phyloP scores from a whole-genome alignment of 257 asterid species.

The Solanum corneliomulleri region DNA sequence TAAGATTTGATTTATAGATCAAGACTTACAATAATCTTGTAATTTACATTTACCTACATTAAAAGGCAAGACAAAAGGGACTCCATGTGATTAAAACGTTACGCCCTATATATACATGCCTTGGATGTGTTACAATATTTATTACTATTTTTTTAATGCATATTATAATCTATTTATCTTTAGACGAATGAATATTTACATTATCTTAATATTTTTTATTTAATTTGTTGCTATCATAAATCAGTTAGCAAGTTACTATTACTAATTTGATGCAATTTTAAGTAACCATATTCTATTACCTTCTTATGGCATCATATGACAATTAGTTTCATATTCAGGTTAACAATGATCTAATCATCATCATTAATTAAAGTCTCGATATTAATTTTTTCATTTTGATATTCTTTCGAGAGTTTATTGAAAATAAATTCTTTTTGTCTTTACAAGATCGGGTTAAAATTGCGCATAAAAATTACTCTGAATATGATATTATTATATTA shows the following conservation, averaged over 20 bases:
- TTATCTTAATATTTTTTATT: neutral
- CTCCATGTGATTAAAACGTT: neutral
- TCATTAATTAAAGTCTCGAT: neutral
- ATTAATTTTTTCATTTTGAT: neutral
- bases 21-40: neutral
- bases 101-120: neutral
- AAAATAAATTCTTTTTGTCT: accelerated
- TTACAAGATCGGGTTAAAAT: neutral
- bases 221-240: neutral
- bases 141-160: neutral
- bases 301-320: neutral
- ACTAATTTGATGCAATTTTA: neutral
- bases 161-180: neutral
- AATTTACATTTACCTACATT: neutral
- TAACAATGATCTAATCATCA: neutral
- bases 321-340: neutral
- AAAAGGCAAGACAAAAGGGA: neutral
- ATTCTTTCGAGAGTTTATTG: neutral
- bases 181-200: neutral
- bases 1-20: neutral
- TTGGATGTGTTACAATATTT: neutral
- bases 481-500: neutral
- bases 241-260: neutral
- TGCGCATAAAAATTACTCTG: neutral
- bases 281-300: neutral